A percentile compares a stretch with the other conserved stretches of the same genome.
phyloP scores from a whole-genome alignment of 2,329 filamentous ascomycete genomes.

The Fusarium caatingaense region DNA sequence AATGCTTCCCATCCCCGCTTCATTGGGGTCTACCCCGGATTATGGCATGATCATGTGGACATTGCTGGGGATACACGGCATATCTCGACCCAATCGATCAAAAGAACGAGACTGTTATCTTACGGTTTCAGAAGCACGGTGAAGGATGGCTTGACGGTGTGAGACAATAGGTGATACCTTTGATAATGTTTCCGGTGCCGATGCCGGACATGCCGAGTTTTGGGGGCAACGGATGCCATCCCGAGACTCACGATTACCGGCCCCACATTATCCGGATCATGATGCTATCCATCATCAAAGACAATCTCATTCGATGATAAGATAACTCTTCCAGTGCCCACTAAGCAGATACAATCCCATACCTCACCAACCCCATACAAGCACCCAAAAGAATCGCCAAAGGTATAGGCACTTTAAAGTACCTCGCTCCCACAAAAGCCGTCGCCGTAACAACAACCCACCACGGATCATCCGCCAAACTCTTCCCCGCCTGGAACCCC shows the following conservation, averaged over 20 bases:
- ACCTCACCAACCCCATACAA: slow-evolving; percentile 11
- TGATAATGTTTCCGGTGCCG: background rate
- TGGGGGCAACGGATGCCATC: slow-evolving; percentile 6
- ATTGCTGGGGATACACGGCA: background rate
- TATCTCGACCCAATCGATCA: background rate
- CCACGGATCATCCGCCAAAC: slow-evolving; percentile 69
- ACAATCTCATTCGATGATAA: background rate
- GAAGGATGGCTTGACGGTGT: rapidly evolving
- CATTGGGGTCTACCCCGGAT: slow-evolving; percentile 19
- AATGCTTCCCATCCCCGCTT: slow-evolving; percentile 9
- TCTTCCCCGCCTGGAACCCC: slow-evolving; percentile 60
- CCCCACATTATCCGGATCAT: background rate
- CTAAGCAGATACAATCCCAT: background rate
- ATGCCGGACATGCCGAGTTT: background rate
- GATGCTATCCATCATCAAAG: background rate
- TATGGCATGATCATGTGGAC: slow-evolving; percentile 5
- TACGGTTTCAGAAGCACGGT: no score
- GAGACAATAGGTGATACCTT: no score
- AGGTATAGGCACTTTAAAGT: slow-evolving; percentile 1
- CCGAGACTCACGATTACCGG: background rate
- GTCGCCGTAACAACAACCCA: slow-evolving; percentile 70
- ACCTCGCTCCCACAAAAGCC: slow-evolving; percentile 16
- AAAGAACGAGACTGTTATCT: no score
- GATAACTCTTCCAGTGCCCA: background rate
- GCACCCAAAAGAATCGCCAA: slow-evolving; percentile 10